phyloP scores from a whole-genome alignment of 1,284 basidiomycete species.

The Paramarasmius palmivorus region DNA sequence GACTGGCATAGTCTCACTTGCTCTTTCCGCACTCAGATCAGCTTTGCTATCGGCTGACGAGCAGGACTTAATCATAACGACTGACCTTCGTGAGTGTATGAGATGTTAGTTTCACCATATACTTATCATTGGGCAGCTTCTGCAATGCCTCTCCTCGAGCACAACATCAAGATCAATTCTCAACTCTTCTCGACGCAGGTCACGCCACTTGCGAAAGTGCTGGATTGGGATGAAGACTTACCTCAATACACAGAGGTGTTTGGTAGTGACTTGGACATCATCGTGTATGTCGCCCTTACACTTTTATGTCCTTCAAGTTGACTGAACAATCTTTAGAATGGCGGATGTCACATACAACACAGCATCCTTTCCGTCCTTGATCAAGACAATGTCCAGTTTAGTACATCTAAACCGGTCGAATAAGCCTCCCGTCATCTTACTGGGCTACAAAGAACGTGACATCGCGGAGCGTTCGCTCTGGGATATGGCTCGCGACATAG shows the following conservation, averaged over 20 bases:
- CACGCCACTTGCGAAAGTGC: conserved; percentile 35
- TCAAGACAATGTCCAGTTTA: conserved; percentile 54
- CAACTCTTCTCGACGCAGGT: neutral
- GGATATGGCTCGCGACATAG: conserved; percentile 52
- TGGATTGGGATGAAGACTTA: conserved; percentile 76
- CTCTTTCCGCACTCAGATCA: conserved; percentile 55
- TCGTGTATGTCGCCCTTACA: conserved; percentile 47
- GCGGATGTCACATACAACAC: conserved; percentile 92
- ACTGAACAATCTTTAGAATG: conserved; percentile 52
- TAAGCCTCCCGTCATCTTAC: conserved; percentile 50
- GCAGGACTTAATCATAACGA: conserved; percentile 55
- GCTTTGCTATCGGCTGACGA: conserved; percentile 17
- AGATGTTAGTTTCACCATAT: neutral
- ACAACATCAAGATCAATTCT: conserved; percentile 53
- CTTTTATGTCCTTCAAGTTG: conserved; percentile 2
- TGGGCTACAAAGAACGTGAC: conserved; percentile 87
- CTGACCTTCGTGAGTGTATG: conserved; percentile 68
- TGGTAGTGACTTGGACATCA: conserved; percentile 48
- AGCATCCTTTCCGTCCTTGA: conserved; percentile 71
- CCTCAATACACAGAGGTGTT: conserved; percentile 41
- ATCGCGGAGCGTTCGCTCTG: conserved; percentile 71
- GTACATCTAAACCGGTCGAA: conserved; percentile 27
- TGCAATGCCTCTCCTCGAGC: conserved; percentile 74
- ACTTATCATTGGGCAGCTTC: conserved; percentile 49
- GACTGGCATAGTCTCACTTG: conserved; percentile 79